A percentile compares a stretch with the other conserved stretches of the same genome.
Conservation (phyloP, 2,329 filamentous ascomycete genomes). For the Lasiodiplodia sp. region DNA sequence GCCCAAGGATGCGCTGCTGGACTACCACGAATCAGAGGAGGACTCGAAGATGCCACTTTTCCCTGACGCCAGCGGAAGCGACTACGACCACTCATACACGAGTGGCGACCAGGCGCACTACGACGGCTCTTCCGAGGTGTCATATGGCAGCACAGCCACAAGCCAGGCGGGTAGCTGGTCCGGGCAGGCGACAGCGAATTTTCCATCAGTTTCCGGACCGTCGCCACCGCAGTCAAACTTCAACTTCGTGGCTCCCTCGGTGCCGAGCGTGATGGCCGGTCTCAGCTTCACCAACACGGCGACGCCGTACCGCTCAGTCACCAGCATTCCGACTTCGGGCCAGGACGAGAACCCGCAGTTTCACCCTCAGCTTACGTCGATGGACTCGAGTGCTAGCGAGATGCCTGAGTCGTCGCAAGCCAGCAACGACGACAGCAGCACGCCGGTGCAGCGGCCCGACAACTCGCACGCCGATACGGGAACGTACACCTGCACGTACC, state of each 20-base stretch:
- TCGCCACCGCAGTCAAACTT: constrained; percentile 46
- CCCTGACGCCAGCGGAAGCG: constrained; percentile 64
- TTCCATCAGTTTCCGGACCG: constrained; percentile 39
- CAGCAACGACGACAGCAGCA: constrained; percentile 37
- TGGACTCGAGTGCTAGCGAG: constrained; percentile 68
- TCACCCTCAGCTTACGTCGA: constrained; percentile 62
- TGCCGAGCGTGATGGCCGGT: constrained; percentile 41
- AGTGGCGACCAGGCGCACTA: constrained; percentile 48
- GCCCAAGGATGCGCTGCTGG: constrained; percentile 87
- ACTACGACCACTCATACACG: constrained; percentile 57
- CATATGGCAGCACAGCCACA: constrained; percentile 53
- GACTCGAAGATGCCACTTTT: constrained; percentile 77
- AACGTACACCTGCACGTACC: constrained; percentile 96
- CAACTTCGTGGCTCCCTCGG: constrained; percentile 55
- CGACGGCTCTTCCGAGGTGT: constrained; percentile 48
- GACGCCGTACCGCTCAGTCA: constrained; percentile 45
- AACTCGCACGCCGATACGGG: constrained; percentile 77
- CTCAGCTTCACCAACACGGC: constrained; percentile 42
- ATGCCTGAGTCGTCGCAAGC: constrained; percentile 48
- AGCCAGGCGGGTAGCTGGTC: constrained; percentile 49
- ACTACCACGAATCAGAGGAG: constrained; percentile 79
- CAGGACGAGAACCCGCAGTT: constrained; percentile 62
- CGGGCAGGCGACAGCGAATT: constrained; percentile 33
- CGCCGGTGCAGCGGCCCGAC: constrained; percentile 60
- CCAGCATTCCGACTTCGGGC: constrained; percentile 35